phyloP scores from a whole-genome alignment of 306 rosid species.

The Casuarina cunninghamiana region DNA sequence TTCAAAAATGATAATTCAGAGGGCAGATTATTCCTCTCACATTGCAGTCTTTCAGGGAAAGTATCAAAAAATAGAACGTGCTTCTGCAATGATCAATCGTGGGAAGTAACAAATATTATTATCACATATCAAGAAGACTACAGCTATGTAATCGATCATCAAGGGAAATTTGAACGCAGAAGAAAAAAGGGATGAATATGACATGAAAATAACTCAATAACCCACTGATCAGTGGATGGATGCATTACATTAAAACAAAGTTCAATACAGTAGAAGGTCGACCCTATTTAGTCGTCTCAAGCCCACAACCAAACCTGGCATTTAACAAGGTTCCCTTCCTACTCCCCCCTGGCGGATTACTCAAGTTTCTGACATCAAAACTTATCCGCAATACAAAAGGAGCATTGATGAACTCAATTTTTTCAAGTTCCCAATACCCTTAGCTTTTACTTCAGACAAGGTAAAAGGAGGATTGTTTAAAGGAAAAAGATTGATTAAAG shows the following conservation, averaged over 20 bases:
- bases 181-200: not conserved
- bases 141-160: no score
- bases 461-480: not conserved
- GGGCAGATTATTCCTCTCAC: no score
- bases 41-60: no score
- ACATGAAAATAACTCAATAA: slow-evolving; percentile 9
- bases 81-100: no score
- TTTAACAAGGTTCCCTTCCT: not conserved
- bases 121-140: no score
- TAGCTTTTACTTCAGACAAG: not conserved
- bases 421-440: not conserved
- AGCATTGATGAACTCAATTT: slow-evolving; percentile 9
- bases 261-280: slow-evolving; percentile 23
- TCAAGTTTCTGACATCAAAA: not conserved
- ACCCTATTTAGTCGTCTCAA: slow-evolving; percentile 10
- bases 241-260: slow-evolving; percentile 29
- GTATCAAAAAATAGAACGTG: no score
- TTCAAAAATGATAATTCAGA: no score
- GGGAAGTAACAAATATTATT: no score
- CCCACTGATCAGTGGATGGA: slow-evolving; percentile 43
- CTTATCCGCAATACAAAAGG: slow-evolving; percentile 8
- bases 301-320: not conserved
- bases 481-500: not conserved
- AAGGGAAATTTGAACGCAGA: not conserved
- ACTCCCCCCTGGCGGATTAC: not conserved